These are phyloP conservation scores for Mycena sp. DNA, from an alignment of 1,284 basidiomycete genomes.

Conservation along the genomic window DNA sequence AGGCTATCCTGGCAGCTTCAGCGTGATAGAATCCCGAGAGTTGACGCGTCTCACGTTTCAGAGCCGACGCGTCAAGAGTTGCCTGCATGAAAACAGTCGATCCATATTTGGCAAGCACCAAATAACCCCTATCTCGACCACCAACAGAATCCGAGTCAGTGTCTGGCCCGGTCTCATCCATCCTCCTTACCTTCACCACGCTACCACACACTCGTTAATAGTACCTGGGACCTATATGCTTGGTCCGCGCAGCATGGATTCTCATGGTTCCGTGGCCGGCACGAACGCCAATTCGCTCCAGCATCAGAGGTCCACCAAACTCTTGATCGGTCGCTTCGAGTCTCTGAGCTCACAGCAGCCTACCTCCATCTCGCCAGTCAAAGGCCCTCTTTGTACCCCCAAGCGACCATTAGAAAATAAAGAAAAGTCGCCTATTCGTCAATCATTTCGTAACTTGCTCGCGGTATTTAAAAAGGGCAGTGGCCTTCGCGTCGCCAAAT, in stretches of 20 bases:
- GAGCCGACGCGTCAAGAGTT: slow-evolving; percentile 51
- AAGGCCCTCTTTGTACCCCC: slow-evolving; percentile 17
- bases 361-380: slow-evolving; percentile 27
- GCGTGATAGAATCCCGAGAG: not conserved
- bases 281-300: slow-evolving; percentile 15
- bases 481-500: slow-evolving; percentile 41
- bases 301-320: slow-evolving; percentile 46
- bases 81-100: slow-evolving; percentile 45
- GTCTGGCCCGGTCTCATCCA: too few relatives aligned
- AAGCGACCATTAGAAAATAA: slow-evolving; percentile 34
- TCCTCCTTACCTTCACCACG: not conserved
- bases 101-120: too few relatives aligned
- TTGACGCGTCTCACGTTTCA: slow-evolving; percentile 49
- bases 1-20: slow-evolving; percentile 54
- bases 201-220: slow-evolving; percentile 11
- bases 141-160: not conserved
- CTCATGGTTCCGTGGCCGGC: not conserved
- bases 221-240: slow-evolving; percentile 23
- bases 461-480: slow-evolving; percentile 70
- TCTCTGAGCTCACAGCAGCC: slow-evolving; percentile 24
- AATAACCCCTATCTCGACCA: not conserved
- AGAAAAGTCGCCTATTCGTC: slow-evolving; percentile 65
- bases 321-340: slow-evolving; percentile 56
- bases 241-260: slow-evolving; percentile 26
- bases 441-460: slow-evolving; percentile 72